phyloP scores from a whole-genome alignment of 176 grass and related monocot genomes.

The Microstegium vimineum region DNA sequence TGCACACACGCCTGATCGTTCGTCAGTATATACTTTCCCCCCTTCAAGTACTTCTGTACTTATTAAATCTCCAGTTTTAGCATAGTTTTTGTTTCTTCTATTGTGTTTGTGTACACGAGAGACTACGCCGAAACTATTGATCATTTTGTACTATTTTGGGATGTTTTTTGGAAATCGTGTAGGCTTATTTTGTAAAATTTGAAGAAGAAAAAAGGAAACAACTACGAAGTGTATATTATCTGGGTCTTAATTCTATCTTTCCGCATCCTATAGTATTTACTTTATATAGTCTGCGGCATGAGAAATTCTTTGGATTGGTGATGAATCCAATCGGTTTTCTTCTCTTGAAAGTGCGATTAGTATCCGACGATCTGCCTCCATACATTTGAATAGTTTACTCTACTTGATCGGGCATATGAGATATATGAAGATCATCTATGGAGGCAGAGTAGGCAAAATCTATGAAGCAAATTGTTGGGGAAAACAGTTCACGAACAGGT shows the following conservation, averaged over 20 bases:
- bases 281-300: neutral
- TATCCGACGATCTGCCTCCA: too few species aligned
- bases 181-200: constrained; percentile 1
- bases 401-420: neutral
- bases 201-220: neutral
- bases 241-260: neutral
- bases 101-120: neutral
- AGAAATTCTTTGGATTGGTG: neutral
- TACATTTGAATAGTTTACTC: too few species aligned
- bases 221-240: neutral
- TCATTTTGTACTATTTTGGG: constrained; percentile 4
- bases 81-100: neutral
- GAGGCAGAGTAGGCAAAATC: neutral
- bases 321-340: too few species aligned
- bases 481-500: too few species aligned
- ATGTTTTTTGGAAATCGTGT: neutral
- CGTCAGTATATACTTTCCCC: neutral
- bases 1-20: neutral
- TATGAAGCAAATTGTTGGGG: neutral
- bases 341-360: neutral
- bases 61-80: constrained; percentile 27
- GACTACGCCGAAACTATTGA: constrained; percentile 7
- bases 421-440: neutral
- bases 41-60: constrained; percentile 21
- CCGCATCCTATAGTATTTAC: neutral